phyloP scores from a whole-genome alignment of 257 asterid species.

The Mitragyna speciosa region DNA sequence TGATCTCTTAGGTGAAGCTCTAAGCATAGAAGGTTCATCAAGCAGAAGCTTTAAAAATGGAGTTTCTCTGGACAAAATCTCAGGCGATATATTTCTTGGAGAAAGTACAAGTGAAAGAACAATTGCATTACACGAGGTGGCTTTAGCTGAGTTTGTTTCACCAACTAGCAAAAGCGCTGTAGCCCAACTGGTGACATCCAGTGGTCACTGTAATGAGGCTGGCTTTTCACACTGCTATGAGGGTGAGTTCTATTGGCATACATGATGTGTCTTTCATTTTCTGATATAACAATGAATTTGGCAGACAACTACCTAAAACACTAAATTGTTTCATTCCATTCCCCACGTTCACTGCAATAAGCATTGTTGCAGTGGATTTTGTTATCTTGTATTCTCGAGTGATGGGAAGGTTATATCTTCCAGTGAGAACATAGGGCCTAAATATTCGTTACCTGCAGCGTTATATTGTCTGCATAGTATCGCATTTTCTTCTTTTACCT shows the following conservation, averaged over 20 bases:
- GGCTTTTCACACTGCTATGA: constrained; percentile 12
- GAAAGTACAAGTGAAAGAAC: constrained; percentile 7
- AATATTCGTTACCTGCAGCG: neutral
- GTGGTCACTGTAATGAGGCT: constrained; percentile 23
- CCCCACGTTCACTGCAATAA: neutral
- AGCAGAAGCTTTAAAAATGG: constrained; percentile 2
- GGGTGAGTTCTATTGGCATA: constrained; percentile 17
- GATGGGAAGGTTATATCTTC: neutral
- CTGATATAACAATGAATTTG: neutral
- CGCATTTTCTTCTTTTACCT: neutral
- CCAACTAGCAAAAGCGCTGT: constrained; percentile 11
- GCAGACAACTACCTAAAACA: neutral
- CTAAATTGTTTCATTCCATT: neutral
- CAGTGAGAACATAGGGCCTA: neutral
- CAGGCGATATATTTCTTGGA: neutral
- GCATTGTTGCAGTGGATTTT: neutral
- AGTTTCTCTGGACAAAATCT: neutral
- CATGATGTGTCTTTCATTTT: neutral
- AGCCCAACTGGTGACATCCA: constrained; percentile 9
- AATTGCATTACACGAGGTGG: constrained; percentile 1
- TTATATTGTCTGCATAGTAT: neutral
- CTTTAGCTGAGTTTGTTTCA: constrained; percentile 11
- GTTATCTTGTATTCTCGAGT: neutral
- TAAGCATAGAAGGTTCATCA: neutral
- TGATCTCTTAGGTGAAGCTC: neutral